Base-by-base conservation (phyloP, 441 rosid genomes). In the Populus hybrid region DNA sequence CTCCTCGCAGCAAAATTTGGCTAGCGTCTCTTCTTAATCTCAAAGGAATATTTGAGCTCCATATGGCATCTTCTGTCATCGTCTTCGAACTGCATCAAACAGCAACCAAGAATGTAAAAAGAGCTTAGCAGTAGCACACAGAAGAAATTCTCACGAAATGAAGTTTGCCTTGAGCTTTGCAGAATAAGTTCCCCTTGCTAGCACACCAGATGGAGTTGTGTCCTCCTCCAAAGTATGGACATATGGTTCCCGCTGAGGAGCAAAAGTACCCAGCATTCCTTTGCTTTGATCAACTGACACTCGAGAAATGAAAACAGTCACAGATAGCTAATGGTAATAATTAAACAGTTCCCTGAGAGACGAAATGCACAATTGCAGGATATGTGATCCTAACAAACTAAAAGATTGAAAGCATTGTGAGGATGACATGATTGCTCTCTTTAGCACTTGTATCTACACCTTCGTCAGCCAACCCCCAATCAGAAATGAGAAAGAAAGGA, bases 251-350 rank as follows among this genome's bases (percentile, higher is more conserved):
- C 14, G 83, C 80, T 90, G 91, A 76, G 97, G 98, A 79, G 97
- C 94, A 79, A 91, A 92, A 34, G 94, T 91, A 73, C 97, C 98
- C 69, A 94, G 83, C 98, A 94, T 94, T 88, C 90, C 94, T 81
- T 89, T 92, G 74, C 79, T 71, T 82, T 88, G 89, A 76, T 91
- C 93, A 81, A 90, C 94, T 93, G 90, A 42, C 80, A 72, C 20
- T 26, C 83, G 70, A 69, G 24, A 8, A 8, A 70, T 34, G 70
- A 24, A 42, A 72, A 68, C 21, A 54, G 61, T 54, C n/a, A 18
- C 61, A 6, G n/a, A 18, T 6, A 12, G 18, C 57, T 4, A 46
- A 12, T 14, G 18, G 6, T 46, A 12, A 11, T 12, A 12, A 46
- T 46, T 4, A 46, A 46, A 42, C 50, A 42, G 14, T 42, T 42